Percentiles rank a stretch among this genome's conserved stretches.
Conservation (phyloP, 2,329 filamentous ascomycete species). For the Cadophora malorum region DNA sequence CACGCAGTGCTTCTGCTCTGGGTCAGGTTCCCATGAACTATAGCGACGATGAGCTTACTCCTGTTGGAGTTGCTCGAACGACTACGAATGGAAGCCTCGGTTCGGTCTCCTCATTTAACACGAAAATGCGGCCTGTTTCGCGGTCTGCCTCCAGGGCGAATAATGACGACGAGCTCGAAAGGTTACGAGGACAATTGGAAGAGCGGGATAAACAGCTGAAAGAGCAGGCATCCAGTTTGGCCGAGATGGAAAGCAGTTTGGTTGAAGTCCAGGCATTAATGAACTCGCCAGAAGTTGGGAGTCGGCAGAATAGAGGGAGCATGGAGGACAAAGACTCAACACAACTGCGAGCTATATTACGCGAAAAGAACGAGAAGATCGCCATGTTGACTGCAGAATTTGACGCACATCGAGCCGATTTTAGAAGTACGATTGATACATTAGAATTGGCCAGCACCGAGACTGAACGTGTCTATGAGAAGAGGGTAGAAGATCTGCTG, state of each 20-base stretch:
- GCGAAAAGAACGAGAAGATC: constrained; percentile 98
- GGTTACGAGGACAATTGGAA: constrained; percentile 75
- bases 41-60: constrained; percentile 64
- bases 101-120: constrained; percentile 60
- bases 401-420: constrained; percentile 92
- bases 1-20: constrained; percentile 66
- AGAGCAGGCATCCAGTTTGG: constrained; percentile 81
- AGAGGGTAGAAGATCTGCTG: constrained; percentile 85
- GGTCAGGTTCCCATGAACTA: constrained; percentile 55
- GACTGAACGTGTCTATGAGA: constrained; percentile 94
- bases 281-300: constrained; percentile 59
- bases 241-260: constrained; percentile 89
- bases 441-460: constrained; percentile 94
- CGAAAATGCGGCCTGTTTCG: constrained; percentile 57
- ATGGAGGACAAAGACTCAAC: constrained; percentile 73
- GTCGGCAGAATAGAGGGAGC: constrained; percentile 52
- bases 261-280: constrained; percentile 81
- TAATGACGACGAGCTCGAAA: constrained; percentile 72
- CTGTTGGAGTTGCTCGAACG: constrained; percentile 57
- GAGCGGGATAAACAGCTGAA: constrained; percentile 88
- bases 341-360: constrained; percentile 80
- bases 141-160: constrained; percentile 48
- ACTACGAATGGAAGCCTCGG: constrained; percentile 58
- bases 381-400: constrained; percentile 92
- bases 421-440: constrained; percentile 95